Percentiles rank a stretch among this genome's conserved stretches.
phyloP scores from a whole-genome alignment of 169 alveolate species.

The Cryptosporidium viatorum region DNA sequence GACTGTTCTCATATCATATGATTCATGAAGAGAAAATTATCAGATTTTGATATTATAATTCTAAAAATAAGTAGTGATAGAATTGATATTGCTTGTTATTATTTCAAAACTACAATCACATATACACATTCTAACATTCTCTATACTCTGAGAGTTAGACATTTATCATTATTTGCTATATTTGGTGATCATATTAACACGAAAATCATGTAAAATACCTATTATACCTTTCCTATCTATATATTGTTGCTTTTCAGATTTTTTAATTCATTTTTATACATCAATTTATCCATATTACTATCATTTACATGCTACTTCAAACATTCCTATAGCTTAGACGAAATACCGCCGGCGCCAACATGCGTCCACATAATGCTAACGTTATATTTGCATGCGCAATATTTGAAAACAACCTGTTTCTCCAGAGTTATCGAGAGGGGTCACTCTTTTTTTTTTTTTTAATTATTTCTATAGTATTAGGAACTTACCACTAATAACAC shows the following conservation, averaged over 20 bases:
- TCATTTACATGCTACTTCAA: too few species aligned
- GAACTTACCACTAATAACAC: too few species aligned
- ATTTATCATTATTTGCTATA: too few species aligned
- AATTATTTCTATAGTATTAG: not conserved
- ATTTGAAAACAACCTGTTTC: too few species aligned
- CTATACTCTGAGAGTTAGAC: not conserved
- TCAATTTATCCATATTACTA: too few species aligned
- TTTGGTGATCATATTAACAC: too few species aligned
- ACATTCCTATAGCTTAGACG: too few species aligned
- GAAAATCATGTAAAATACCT: not conserved
- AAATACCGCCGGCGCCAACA: too few species aligned
- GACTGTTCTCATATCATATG: conserved; percentile 53
- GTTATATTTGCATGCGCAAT: too few species aligned
- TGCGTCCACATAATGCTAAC: too few species aligned
- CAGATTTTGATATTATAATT: not conserved
- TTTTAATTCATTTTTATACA: not conserved
- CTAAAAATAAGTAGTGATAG: not conserved
- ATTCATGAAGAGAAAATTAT: not conserved
- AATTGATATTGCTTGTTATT: not conserved
- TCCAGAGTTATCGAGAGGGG: too few species aligned
- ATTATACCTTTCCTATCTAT: not conserved
- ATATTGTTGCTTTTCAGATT: not conserved
- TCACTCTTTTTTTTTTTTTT: too few species aligned
- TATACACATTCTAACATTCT: not conserved
- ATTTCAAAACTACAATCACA: not conserved